Evolutionary conservation across 2,329 filamentous ascomycete genomes (phyloP).

Genomic region (Aurifilum marmelostoma): DNA sequence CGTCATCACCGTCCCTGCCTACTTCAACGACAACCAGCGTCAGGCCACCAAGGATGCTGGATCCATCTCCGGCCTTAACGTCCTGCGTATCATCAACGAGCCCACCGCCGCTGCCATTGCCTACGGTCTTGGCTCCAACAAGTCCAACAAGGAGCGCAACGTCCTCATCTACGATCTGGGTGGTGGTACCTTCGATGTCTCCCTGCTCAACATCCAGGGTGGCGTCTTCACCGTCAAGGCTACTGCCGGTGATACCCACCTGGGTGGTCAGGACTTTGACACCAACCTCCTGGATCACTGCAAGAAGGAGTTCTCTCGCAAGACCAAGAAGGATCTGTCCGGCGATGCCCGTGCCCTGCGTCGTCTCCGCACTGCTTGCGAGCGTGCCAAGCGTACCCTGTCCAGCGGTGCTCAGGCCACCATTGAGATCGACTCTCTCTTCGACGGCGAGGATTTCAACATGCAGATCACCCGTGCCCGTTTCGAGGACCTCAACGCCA

Average conservation of each 20-base stretch:
- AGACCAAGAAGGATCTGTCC: slow-evolving; percentile 79
- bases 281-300: slow-evolving; percentile 95
- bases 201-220: slow-evolving; percentile 96
- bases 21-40: slow-evolving; percentile 99
- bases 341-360: slow-evolving; percentile 90
- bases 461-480: slow-evolving; percentile 96
- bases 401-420: slow-evolving; percentile 97
- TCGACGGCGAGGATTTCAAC: slow-evolving; percentile 97
- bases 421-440: slow-evolving; percentile 98
- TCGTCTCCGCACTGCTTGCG: slow-evolving; percentile 95
- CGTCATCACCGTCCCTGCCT: slow-evolving; percentile 97
- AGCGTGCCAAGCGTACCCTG: slow-evolving; percentile 98
- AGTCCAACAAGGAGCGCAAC: slow-evolving; percentile 97
- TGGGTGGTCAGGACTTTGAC: slow-evolving; percentile 96
- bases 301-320: slow-evolving; percentile 89
- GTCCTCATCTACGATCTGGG: slow-evolving; percentile 99
- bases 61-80: slow-evolving; percentile 95
- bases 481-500: slow-evolving; percentile 98
- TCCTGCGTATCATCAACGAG: slow-evolving; percentile 99
- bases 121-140: slow-evolving; percentile 94
- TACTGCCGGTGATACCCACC: slow-evolving; percentile 94
- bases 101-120: slow-evolving; percentile 97
- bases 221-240: slow-evolving; percentile 99
- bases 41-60: slow-evolving; percentile 99
- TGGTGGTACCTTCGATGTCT: slow-evolving; percentile 99